Evolutionary conservation across 2,329 filamentous ascomycete genomes (phyloP), one percentile per base, ranked within the genome.

Genomic region (Plectosphaerella sp.): DNA sequence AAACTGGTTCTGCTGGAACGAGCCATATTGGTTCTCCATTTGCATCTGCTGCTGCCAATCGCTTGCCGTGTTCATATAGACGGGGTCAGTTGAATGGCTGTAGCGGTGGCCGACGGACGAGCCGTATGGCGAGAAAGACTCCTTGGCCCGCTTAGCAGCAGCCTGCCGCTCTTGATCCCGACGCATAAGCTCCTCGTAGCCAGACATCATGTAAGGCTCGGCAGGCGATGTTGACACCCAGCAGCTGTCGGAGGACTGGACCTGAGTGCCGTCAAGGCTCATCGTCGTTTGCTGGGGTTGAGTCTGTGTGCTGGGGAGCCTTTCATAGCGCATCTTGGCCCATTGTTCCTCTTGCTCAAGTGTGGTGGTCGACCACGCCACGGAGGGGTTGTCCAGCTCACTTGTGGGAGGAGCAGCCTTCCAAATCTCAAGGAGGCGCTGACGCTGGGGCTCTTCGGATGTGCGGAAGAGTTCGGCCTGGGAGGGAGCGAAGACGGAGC

Each of bases 201-300:
- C 91, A 7, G 83, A 86, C 47, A 82, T 68, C 81, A 96, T 95
- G 69, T 96, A 96, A 1, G 91, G 91, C 68, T 95, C 90, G 39
- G 81, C 83, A 55, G 81, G 76, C 45, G 67, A 57, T 62, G 70
- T 18, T 65, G 64, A 46, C 25, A 73, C 61, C 80, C 82, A 85
- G 49, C 75, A 73, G 24, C 80, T 75, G 54, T 83, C 77, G 9
- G 69, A 67, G 3, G 71, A 72, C 64, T 86, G 82, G 8, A 77
- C 62, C 16, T 75, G 63, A 1, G 75, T 80, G 39, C 74, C 78
- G 58, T 85, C 82, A 50, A 83, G 67, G 56, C 79, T 82, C 68
- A 79, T 76, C 36, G 69, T 57, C 16, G 18, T 43, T n/a, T 20
- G 67, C 55, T 72, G 72, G 54, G 72, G 69, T 28, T 45, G 52